A percentile compares a stretch with the other conserved stretches of the same genome.
These are phyloP conservation scores for Neofusicoccum cordaticola DNA, from an alignment of 2,329 filamentous ascomycete species.

Conservation along the genomic window DNA sequence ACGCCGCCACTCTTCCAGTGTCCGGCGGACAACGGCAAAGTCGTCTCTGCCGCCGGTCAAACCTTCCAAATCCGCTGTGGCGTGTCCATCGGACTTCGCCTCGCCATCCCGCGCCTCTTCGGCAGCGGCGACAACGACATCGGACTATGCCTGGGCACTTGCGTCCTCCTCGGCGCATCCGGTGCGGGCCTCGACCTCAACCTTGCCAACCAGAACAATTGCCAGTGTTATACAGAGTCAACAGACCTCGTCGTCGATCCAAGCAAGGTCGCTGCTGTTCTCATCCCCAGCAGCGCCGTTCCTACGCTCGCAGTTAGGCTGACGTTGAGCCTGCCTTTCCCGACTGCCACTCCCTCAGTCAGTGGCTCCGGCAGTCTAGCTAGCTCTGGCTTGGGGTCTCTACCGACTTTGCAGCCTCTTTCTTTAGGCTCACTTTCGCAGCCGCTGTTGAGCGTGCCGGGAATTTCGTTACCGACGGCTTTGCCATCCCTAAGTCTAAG, in stretches of 20 bases:
- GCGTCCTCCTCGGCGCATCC: constrained; percentile 3
- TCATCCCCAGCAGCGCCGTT: not conserved
- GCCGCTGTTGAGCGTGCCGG: not conserved
- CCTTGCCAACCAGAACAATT: not conserved
- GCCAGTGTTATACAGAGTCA: not conserved
- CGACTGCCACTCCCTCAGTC: not conserved
- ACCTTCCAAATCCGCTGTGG: constrained; percentile 13
- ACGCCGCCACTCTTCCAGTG: not conserved
- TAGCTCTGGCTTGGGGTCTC: not conserved
- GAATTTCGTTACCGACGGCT: not conserved
- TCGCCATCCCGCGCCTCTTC: constrained; percentile 12
- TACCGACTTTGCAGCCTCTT: not conserved
- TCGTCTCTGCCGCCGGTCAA: not conserved
- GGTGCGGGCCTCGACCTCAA: constrained; percentile 1
- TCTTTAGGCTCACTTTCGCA: not conserved
- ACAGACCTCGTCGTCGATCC: not conserved
- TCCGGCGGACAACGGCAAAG: not conserved
- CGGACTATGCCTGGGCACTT: constrained; percentile 3
- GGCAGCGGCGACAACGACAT: constrained; percentile 5
- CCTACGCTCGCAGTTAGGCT: not conserved
- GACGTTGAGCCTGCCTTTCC: not conserved
- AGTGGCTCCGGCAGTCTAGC: not conserved
- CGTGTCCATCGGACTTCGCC: constrained; percentile 9
- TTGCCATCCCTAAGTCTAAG: not conserved
- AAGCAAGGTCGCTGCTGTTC: not conserved